Base-by-base conservation (phyloP, 768 basidiomycete species). In the Collybiopsis luxurians region DNA sequence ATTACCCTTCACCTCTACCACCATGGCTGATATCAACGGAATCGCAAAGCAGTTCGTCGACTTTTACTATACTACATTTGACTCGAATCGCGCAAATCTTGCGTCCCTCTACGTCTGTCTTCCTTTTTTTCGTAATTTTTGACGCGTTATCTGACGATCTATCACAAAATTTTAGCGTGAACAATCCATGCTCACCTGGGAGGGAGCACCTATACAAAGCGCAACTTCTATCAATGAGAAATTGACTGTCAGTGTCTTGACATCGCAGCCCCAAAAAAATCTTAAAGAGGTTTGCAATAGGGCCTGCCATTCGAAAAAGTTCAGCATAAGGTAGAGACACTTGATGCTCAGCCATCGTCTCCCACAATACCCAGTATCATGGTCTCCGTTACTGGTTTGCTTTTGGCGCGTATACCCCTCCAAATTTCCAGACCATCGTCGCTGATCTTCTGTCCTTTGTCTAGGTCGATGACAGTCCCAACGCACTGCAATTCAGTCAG, bases 401-500 rank as follows among this genome's bases (percentile, higher is more conserved):
- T 98, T 36, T 34, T 87, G 45, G 95, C 92, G 62, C 60, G 84
- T 73, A 3, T 31, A 21, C 23, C 36, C 54, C 23, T 21, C 11
- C 24, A 26, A 21, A 23, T 43, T 7, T 30, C 6, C 17, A 13
- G 28, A 39, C 21, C 28, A 19, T 40, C 57, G 26, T 24, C 23
- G 42, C 39, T 53, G 23, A 44, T 59, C 31, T 49, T 31, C 54
- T 34, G 39, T 3, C 28, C 46, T 19, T 57, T 45, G 45, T 39
- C 59, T 58, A 93, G 92, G 85, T 98, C 61, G 95, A 98, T 63
- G 92, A 90, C 59, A 79, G 78, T 60, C 42, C 72, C 56, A 90
- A 90, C 62, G 85, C 92, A n/a, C 76, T 99, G 56, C 86, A 84
- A 65, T 99, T 92, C 78, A 91, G 87, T 61, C 97, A 99, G 74